Evolutionary conservation across 257 asterid genomes (phyloP).

Genomic region (Fraxinus anomala): DNA sequence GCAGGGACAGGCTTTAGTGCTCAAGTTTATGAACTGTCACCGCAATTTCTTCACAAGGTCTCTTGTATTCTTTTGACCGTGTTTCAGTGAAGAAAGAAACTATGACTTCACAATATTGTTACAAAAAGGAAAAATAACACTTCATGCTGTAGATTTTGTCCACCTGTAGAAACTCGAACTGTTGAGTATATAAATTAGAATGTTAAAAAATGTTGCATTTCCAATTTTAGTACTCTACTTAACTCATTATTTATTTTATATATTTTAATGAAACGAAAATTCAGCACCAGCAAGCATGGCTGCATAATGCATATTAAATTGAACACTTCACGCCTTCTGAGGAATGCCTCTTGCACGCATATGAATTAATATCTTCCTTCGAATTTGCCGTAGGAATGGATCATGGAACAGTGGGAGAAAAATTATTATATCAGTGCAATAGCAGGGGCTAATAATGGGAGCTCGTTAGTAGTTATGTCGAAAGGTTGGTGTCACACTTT

Average conservation of each 20-base stretch:
- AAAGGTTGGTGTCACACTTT: slow-evolving; percentile 48
- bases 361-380: slow-evolving; percentile 9
- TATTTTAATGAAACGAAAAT: not conserved
- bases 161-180: not conserved
- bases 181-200: not conserved
- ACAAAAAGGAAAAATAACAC: not conserved
- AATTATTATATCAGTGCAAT: slow-evolving; percentile 66
- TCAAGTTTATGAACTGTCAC: slow-evolving; percentile 67
- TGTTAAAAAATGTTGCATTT: not conserved
- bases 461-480: slow-evolving; percentile 70
- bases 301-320: not conserved
- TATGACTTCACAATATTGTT: not conserved
- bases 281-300: not conserved
- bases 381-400: slow-evolving; percentile 59
- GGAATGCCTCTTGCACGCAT: not conserved
- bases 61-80: slow-evolving; percentile 3
- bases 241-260: not conserved
- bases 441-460: slow-evolving; percentile 69
- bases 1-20: slow-evolving; percentile 68
- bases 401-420: slow-evolving; percentile 71
- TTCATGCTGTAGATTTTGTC: not conserved
- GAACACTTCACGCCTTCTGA: no score
- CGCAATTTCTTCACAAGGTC: slow-evolving; percentile 71
- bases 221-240: not conserved
- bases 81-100: not conserved